These are phyloP conservation scores for Candida odintsovae DNA, from an alignment of 805 yeast species.

Conservation along the genomic window DNA sequence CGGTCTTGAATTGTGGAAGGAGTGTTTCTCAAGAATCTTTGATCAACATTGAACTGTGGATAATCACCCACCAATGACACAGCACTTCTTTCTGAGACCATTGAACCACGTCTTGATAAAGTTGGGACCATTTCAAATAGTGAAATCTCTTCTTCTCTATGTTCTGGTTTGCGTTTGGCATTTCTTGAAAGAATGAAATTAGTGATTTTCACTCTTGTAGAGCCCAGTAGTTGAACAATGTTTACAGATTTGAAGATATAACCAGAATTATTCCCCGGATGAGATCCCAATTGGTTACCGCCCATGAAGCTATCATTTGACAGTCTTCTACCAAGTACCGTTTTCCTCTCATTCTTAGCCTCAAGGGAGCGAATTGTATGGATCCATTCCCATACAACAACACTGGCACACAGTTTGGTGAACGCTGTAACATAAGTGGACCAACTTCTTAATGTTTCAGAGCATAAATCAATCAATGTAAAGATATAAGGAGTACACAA, in stretches of 20 bases:
- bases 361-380: conserved; percentile 47
- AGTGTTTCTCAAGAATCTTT: conserved; percentile 21
- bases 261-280: conserved; percentile 1
- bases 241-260: conserved; percentile 18
- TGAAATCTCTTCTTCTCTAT: conserved; percentile 5
- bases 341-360: conserved; percentile 43
- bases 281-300: conserved; percentile 4
- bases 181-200: not conserved
- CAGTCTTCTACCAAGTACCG: conserved; percentile 59
- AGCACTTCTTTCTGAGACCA: conserved; percentile 9
- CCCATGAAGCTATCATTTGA: conserved; percentile 35
- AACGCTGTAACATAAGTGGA: conserved; percentile 42
- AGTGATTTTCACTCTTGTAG: not conserved
- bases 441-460: conserved; percentile 40
- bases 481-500: conserved; percentile 33
- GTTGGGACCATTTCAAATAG: conserved; percentile 9
- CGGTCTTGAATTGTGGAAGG: conserved; percentile 17
- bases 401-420: conserved; percentile 42
- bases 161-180: not conserved
- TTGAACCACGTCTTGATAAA: conserved; percentile 4
- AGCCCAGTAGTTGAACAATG: conserved; percentile 10
- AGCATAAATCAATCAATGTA: conserved; percentile 30
- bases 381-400: conserved; percentile 64
- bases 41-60: conserved; percentile 23
- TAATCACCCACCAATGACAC: conserved; percentile 20